Conservation (phyloP, 139 green algal genomes). For the Chlorella sp. region DNA sequence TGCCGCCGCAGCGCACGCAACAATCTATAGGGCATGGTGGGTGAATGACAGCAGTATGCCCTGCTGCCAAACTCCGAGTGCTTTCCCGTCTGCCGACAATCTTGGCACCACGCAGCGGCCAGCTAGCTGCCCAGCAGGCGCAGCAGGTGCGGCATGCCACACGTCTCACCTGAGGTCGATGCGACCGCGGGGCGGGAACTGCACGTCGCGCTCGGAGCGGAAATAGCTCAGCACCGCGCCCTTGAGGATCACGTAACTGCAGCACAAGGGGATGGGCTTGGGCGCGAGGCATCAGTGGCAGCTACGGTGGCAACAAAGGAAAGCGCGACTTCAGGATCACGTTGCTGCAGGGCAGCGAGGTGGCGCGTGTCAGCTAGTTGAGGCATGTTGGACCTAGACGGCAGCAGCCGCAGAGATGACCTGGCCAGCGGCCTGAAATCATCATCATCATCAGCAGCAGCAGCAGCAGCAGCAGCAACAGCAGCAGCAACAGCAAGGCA, state of each 20-base stretch:
- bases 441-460: no score
- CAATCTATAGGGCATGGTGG: no score
- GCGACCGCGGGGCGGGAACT: constrained; percentile 48
- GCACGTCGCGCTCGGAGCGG: constrained; percentile 53
- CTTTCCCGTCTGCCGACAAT: no score
- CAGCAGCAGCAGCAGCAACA: no score
- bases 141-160: no score
- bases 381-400: neutral
- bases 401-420: no score
- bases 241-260: constrained; percentile 57
- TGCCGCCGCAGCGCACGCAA: no score
- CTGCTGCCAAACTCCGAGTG: no score
- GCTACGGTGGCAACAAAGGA: neutral
- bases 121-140: constrained; percentile 19
- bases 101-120: no score
- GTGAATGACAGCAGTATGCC: no score
- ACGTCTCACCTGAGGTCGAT: constrained; percentile 43
- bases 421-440: no score
- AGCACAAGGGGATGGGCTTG: neutral
- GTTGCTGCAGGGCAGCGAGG: neutral
- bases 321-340: neutral
- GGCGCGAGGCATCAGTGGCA: neutral
- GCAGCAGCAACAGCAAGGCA: neutral
- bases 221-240: constrained; percentile 57
- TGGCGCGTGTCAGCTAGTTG: neutral